Percentiles rank a stretch among this genome's conserved stretches.
Conservation (phyloP, 1,284 basidiomycete species). For the Tylopilus orsonianus region DNA sequence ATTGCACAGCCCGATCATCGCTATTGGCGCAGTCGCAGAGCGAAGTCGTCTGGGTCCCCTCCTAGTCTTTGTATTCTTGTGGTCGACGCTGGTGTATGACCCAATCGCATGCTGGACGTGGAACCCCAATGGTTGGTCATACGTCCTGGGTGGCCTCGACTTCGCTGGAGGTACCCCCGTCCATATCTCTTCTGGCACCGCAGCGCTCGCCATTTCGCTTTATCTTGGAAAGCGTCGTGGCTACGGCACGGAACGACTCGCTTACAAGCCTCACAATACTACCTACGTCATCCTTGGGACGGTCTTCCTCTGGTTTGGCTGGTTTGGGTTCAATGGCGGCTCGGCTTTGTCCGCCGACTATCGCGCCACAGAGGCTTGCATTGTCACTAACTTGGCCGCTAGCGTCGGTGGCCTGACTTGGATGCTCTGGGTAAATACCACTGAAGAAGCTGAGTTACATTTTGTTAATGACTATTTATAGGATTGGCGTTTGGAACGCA, state of each 20-base stretch:
- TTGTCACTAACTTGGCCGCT: constrained; percentile 91
- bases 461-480: constrained; percentile 26
- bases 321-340: constrained; percentile 94
- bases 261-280: constrained; percentile 87
- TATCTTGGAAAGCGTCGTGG: constrained; percentile 91
- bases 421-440: constrained; percentile 75
- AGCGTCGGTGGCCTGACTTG: constrained; percentile 88
- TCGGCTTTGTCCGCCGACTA: constrained; percentile 85
- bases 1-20: constrained; percentile 66
- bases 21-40: constrained; percentile 91
- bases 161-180: constrained; percentile 97
- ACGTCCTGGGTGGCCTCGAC: constrained; percentile 78
- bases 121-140: constrained; percentile 88
- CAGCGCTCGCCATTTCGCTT: constrained; percentile 88
- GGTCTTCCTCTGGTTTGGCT: constrained; percentile 96
- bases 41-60: constrained; percentile 86
- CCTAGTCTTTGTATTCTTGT: constrained; percentile 87
- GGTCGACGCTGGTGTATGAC: constrained; percentile 93
- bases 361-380: constrained; percentile 85
- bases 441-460: no score
- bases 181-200: constrained; percentile 90
- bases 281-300: constrained; percentile 92
- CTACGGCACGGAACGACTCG: constrained; percentile 89
- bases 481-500: constrained; percentile 90
- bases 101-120: constrained; percentile 96